Evolutionary conservation across 2,329 filamentous ascomycete genomes (phyloP), one percentile per base, ranked within the genome.

Genomic region (Beauveria caledonica): DNA sequence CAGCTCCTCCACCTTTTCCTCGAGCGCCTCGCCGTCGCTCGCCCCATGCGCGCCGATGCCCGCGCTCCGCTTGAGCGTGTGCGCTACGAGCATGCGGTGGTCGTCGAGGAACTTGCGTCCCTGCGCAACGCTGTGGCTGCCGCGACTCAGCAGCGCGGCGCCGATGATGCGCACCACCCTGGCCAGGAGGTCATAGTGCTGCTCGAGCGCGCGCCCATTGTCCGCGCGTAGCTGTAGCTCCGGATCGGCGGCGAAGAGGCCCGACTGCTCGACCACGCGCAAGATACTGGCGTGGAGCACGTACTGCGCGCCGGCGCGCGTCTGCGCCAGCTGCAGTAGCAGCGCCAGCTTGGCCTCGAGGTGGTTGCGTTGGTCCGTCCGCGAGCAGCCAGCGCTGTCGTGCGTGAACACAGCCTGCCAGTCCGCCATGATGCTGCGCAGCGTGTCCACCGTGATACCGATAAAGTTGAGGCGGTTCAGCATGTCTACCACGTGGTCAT

Each of bases 231-330:
- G 85, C 62, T 95, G 92, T 59, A 99, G 85, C 57, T 99, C 94
- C 0, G 94, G 94, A 71, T 99, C 94, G 13, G 89, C 89, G 9
- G 86, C 80, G 72, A 97, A 99, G 23, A 97, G 81, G n/a, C 86
- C 85, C 1, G 92, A 96, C 60, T 88, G 84, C 63, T 89, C 88
- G 29, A 97, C 78, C 0, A 90, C 83, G 49, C 87, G 83, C 77
- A 99, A 93, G 5, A 99, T 81, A 63, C 93, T 93, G 9, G 90
- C 89, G 68, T 95, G 92, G 46, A 97, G 80, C n/a, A 97, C 85
- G 64, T 90, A 86, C 61, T 87, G 88, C 51, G 94, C 92, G 29
- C 94, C 95, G n/a, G 82, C 77, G 61, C 89, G 86, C 1, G 88
- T 93, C 71, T 96, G 90, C 59, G 89, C 89, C 56, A 97, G 83